Percentiles rank a stretch among this genome's conserved stretches.
Conservation (phyloP, 768 basidiomycete genomes). For the Hericium erinaceus region DNA sequence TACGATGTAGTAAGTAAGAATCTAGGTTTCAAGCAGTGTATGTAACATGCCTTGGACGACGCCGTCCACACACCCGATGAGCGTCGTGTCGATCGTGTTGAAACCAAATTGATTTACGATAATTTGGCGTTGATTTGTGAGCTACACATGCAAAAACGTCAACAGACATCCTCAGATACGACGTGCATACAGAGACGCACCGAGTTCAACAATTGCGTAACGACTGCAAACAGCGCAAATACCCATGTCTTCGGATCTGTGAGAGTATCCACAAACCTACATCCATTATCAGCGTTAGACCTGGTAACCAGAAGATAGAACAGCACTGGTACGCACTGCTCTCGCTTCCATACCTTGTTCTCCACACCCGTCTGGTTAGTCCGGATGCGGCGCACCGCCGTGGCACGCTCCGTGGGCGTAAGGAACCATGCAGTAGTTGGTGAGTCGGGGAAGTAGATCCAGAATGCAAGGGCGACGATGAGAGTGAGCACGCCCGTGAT, state of each 20-base stretch:
- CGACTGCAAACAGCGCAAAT: conserved; percentile 53
- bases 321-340: conserved; percentile 38
- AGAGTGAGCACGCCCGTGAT: conserved; percentile 62
- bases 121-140: conserved; percentile 69
- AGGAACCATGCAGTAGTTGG: conserved; percentile 68
- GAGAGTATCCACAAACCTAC: conserved; percentile 59
- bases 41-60: conserved; percentile 52
- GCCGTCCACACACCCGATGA: conserved; percentile 71
- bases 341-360: conserved; percentile 70
- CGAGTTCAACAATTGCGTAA: conserved; percentile 58
- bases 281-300: too few relatives aligned
- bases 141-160: conserved; percentile 24
- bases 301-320: background rate
- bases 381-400: conserved; percentile 62
- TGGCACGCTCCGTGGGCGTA: conserved; percentile 54
- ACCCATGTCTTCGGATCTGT: conserved; percentile 69
- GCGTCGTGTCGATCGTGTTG: conserved; percentile 52
- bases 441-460: conserved; percentile 77
- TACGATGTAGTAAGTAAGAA: conserved; percentile 14
- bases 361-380: conserved; percentile 73
- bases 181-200: conserved; percentile 24
- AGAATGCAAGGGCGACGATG: conserved; percentile 50
- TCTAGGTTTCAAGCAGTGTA: background rate
- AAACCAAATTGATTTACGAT: conserved; percentile 69
- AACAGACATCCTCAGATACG: too few relatives aligned